Conservation (phyloP, 202 grass and related monocot genomes). For the Schoenoplectus tabernaemontani region DNA sequence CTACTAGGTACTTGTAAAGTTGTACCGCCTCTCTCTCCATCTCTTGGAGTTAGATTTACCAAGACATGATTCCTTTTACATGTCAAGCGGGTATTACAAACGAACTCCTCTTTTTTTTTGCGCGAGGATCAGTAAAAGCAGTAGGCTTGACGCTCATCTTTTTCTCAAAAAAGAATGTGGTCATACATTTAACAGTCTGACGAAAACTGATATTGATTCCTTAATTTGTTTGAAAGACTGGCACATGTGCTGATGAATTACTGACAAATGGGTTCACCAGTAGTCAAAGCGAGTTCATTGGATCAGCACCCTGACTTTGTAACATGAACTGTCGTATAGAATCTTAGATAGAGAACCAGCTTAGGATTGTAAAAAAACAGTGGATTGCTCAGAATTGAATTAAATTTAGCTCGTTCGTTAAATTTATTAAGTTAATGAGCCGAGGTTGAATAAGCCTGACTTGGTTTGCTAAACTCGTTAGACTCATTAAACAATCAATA, state of each 20-base stretch:
- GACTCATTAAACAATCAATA: no score
- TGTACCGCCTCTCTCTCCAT: slow-evolving; percentile 4
- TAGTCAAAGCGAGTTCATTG: background rate
- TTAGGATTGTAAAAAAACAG: no score
- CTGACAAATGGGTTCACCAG: background rate
- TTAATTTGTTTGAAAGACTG: background rate
- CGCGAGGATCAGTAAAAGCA: background rate
- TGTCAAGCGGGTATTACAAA: background rate
- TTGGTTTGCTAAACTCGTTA: no score
- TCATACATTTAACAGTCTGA: background rate
- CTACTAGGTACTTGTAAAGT: background rate
- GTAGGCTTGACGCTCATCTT: no score
- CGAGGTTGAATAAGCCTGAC: no score
- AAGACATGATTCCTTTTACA: slow-evolving; percentile 17
- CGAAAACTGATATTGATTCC: background rate
- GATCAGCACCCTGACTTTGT: background rate
- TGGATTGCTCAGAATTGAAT: no score
- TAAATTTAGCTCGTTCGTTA: no score
- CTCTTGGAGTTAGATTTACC: slow-evolving; percentile 9
- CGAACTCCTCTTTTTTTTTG: background rate
- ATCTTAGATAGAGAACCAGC: background rate
- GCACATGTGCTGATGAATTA: background rate
- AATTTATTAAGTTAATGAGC: no score
- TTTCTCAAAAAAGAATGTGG: background rate
- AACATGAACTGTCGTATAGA: background rate